A percentile compares a stretch with the other conserved stretches of the same genome.
phyloP scores from a whole-genome alignment of 2,329 filamentous ascomycete species.

The Phialophora expanda region DNA sequence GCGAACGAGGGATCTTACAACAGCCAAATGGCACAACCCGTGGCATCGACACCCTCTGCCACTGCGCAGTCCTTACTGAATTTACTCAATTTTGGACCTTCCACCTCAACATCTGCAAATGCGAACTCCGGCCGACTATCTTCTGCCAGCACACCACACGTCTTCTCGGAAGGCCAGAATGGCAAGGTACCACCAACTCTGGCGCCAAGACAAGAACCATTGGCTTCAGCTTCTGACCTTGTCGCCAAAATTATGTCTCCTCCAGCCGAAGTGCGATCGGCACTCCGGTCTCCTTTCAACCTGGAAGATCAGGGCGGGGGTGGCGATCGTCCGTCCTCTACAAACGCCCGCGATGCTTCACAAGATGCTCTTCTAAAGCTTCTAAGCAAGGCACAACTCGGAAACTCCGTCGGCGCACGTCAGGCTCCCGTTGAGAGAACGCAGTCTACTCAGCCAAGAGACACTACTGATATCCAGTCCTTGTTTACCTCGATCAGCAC shows the following conservation, averaged over 20 bases:
- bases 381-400: constrained; percentile 71
- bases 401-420: constrained; percentile 13
- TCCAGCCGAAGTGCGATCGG: constrained; percentile 43
- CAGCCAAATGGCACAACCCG: constrained; percentile 13
- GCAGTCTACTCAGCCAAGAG: constrained; percentile 14
- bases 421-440: constrained; percentile 24
- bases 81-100: constrained; percentile 67
- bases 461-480: constrained; percentile 15
- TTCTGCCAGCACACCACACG: constrained; percentile 41
- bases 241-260: constrained; percentile 61
- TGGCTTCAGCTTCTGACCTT: constrained; percentile 61
- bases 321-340: constrained; percentile 28
- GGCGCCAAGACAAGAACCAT: constrained; percentile 43
- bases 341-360: constrained; percentile 63
- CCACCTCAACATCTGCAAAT: constrained; percentile 35
- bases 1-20: constrained; percentile 11
- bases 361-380: constrained; percentile 86
- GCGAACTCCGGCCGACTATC: constrained; percentile 13
- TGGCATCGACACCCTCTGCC: constrained; percentile 42
- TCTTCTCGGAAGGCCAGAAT: constrained; percentile 41
- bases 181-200: constrained; percentile 14
- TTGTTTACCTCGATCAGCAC: constrained; percentile 6
- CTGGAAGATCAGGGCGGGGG: constrained; percentile 33
- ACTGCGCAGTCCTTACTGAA: constrained; percentile 66
- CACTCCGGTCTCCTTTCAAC: constrained; percentile 41